Evolutionary conservation across 2,329 filamentous ascomycete species (phyloP).

Genomic region (Sporothrix protearum): DNA sequence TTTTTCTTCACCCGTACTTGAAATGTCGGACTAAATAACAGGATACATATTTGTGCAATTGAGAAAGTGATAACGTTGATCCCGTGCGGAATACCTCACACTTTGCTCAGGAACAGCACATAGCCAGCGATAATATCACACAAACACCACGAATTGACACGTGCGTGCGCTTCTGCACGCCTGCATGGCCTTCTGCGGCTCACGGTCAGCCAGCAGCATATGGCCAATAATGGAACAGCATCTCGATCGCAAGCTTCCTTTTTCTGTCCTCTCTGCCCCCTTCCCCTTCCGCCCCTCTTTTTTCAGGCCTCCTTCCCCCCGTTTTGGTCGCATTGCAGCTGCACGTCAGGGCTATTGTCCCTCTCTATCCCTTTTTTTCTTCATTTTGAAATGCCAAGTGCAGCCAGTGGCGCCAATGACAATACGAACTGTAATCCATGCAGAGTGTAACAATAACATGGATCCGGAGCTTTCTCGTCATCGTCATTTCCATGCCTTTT

Average conservation of each 20-base stretch:
- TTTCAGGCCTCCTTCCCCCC: neutral
- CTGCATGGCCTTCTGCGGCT: neutral
- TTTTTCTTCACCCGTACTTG: constrained; percentile 48
- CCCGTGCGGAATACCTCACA: constrained; percentile 4
- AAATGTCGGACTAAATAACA: constrained; percentile 61
- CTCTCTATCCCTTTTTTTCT: neutral
- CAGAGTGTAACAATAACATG: neutral
- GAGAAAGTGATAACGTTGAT: neutral
- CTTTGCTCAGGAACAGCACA: neutral
- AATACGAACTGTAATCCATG: neutral
- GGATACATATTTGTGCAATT: constrained; percentile 48
- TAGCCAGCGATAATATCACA: neutral
- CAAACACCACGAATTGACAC: constrained; percentile 5
- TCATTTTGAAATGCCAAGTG: neutral
- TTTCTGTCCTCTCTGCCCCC: neutral
- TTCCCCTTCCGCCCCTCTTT: neutral
- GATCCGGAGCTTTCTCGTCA: neutral
- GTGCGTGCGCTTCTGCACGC: neutral
- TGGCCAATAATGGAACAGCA: constrained; percentile 19
- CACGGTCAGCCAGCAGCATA: neutral
- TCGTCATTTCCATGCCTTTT: neutral
- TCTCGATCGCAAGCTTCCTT: constrained; percentile 11
- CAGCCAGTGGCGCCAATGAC: neutral
- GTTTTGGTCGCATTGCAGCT: constrained; percentile 21
- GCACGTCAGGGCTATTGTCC: constrained; percentile 18